A percentile compares a stretch with the other conserved stretches of the same genome.
Conservation (phyloP, 768 basidiomycete genomes). For the Hydnomerulius pinastri region DNA sequence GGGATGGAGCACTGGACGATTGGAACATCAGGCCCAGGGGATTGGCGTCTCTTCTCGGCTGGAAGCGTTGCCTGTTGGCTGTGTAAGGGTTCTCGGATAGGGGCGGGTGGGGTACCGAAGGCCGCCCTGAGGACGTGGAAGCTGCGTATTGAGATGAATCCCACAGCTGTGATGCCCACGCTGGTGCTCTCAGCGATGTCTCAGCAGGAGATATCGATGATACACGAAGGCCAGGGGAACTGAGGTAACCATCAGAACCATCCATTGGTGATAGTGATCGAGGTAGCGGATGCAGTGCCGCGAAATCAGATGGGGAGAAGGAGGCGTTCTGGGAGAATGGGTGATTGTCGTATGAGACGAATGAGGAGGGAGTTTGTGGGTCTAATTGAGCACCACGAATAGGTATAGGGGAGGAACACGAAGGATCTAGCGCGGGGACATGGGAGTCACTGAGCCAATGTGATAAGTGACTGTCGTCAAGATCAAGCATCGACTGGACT, state of each 20-base stretch:
- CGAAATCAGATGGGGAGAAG: constrained; percentile 64
- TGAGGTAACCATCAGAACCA: constrained; percentile 47
- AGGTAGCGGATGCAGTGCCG: constrained; percentile 62
- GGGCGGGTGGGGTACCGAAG: constrained; percentile 50
- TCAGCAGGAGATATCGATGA: constrained; percentile 65
- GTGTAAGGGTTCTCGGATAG: constrained; percentile 43
- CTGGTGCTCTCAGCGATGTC: constrained; percentile 56
- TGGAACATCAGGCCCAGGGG: constrained; percentile 62
- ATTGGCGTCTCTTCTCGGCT: constrained; percentile 41
- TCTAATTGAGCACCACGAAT: constrained; percentile 51
- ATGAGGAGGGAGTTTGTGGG: constrained; percentile 46
- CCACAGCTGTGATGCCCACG: constrained; percentile 72
- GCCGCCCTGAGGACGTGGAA: constrained; percentile 45
- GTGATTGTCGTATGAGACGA: constrained; percentile 49
- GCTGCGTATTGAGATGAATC: constrained; percentile 49
- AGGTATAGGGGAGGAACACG: constrained; percentile 62
- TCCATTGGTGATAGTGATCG: constrained; percentile 62
- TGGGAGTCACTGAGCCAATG: constrained; percentile 71
- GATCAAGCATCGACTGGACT: constrained; percentile 40
- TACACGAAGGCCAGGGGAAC: constrained; percentile 44
- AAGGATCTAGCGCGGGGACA: constrained; percentile 29
- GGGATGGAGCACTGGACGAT: constrained; percentile 70
- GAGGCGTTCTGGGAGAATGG: constrained; percentile 49
- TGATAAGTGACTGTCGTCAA: constrained; percentile 44
- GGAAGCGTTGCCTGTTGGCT: constrained; percentile 39